Evolutionary conservation across 108 stramenopile genomes (phyloP).

Genomic region (Fistulifera solaris): DNA sequence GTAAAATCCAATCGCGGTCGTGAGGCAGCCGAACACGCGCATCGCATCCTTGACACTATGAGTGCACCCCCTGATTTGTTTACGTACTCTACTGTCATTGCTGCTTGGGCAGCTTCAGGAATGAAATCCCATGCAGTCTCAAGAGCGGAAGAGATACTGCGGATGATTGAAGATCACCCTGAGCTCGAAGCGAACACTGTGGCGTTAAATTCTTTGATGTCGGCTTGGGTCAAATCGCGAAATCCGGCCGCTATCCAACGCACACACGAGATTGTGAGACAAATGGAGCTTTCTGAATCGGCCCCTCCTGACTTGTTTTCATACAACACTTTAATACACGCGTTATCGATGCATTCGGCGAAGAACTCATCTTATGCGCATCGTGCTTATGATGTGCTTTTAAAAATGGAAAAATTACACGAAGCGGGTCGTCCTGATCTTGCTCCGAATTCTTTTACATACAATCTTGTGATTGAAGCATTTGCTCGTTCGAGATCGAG

Average conservation of each 20-base stretch:
- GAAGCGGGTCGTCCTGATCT: constrained; percentile 13
- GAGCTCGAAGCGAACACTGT: constrained; percentile 27
- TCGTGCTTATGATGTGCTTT: constrained; percentile 23
- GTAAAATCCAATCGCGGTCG: constrained; percentile 19
- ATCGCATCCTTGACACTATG: constrained; percentile 34
- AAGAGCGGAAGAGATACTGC: constrained; percentile 31
- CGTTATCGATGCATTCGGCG: constrained; percentile 19
- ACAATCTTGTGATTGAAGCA: constrained; percentile 59
- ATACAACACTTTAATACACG: constrained; percentile 40
- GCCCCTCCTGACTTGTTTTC: constrained; percentile 28
- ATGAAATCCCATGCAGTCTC: constrained; percentile 31
- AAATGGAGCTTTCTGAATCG: constrained; percentile 9
- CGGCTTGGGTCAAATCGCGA: constrained; percentile 32
- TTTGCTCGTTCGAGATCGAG: constrained; percentile 24
- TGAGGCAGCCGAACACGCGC: constrained; percentile 31
- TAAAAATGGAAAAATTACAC: constrained; percentile 13
- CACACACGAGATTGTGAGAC: constrained; percentile 22
- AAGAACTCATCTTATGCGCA: constrained; percentile 16
- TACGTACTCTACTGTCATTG: constrained; percentile 30
- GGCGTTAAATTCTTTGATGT: constrained; percentile 32
- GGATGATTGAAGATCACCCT: constrained; percentile 18
- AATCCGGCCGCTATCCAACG: constrained; percentile 20
- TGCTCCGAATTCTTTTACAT: constrained; percentile 52
- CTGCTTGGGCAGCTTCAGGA: constrained; percentile 32
- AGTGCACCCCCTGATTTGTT: constrained; percentile 25